Conservation (phyloP, 495 filamentous ascomycete species). For the Penicillium fimorum region DNA sequence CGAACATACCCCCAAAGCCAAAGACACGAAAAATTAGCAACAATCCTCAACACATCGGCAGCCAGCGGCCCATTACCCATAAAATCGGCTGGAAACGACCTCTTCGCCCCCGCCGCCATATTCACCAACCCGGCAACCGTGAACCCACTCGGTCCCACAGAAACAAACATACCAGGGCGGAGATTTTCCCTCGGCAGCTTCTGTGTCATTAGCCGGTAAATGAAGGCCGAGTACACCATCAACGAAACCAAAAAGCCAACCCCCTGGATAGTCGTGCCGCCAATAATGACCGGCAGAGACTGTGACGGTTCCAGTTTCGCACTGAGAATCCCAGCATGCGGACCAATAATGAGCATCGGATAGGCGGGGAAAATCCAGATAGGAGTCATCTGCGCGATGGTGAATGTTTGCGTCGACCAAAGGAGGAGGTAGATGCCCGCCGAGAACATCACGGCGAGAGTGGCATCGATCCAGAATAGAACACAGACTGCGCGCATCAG, state of each 20-base stretch:
- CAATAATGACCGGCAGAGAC: conserved; percentile 64
- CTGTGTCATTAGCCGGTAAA: conserved; percentile 89
- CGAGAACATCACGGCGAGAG: conserved; percentile 60
- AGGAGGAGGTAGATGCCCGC: conserved; percentile 72
- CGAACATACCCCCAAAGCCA: conserved; percentile 73
- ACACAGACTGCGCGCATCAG: conserved; percentile 59
- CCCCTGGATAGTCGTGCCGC: conserved; percentile 72
- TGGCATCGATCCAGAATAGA: conserved; percentile 73
- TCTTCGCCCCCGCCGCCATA: conserved; percentile 51
- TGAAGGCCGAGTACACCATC: conserved; percentile 83
- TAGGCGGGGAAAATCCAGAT: conserved; percentile 93
- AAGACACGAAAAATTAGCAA: conserved; percentile 60
- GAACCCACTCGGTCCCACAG: conserved; percentile 76
- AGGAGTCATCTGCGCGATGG: conserved; percentile 84
- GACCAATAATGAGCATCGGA: conserved; percentile 76
- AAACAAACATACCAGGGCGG: conserved; percentile 82
- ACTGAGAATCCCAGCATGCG: conserved; percentile 68
- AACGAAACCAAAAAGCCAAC: conserved; percentile 81
- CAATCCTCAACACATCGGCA: conserved; percentile 54
- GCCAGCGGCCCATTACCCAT: conserved; percentile 58
- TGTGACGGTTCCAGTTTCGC: conserved; percentile 41
- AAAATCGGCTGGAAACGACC: conserved; percentile 52
- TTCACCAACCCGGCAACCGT: conserved; percentile 67
- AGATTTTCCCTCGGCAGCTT: conserved; percentile 76
- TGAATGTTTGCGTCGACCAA: conserved; percentile 73